Percentiles rank a stretch among this genome's conserved stretches.
These are phyloP conservation scores for Talaromyces stipitatus DNA, from an alignment of 495 filamentous ascomycete genomes.

Conservation along the genomic window DNA sequence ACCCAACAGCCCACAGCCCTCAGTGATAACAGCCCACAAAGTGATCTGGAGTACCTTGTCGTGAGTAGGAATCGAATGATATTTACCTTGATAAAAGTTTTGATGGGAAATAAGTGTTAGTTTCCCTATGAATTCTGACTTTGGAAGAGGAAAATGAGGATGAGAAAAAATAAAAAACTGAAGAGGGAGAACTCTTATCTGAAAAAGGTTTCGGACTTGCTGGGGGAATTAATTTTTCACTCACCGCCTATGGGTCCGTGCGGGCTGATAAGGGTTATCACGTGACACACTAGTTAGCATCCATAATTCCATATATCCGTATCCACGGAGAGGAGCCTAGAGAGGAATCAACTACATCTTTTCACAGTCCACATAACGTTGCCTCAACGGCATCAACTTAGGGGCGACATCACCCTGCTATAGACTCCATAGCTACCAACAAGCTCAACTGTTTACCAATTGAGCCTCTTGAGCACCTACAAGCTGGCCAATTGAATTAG, in stretches of 20 bases:
- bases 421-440: background rate
- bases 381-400: background rate
- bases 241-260: slow-evolving; percentile 1
- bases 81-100: background rate
- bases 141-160: slow-evolving; percentile 10
- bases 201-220: slow-evolving; percentile 1
- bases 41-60: slow-evolving; percentile 24
- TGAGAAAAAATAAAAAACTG: slow-evolving; percentile 5
- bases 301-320: too few relatives aligned
- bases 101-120: slow-evolving; percentile 6
- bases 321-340: too few relatives aligned
- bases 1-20: slow-evolving; percentile 43
- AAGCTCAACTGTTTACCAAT: background rate
- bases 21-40: slow-evolving; percentile 41
- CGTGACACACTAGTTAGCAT: background rate
- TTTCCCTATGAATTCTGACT: slow-evolving; percentile 11
- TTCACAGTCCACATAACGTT: background rate
- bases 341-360: too few relatives aligned
- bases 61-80: slow-evolving; percentile 6
- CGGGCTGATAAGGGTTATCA: background rate
- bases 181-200: background rate
- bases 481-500: background rate
- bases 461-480: background rate
- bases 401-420: background rate
- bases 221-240: slow-evolving; percentile 2